phyloP scores from a whole-genome alignment of 352 stramenopile genomes.

The Globisporangium acanthophoron region DNA sequence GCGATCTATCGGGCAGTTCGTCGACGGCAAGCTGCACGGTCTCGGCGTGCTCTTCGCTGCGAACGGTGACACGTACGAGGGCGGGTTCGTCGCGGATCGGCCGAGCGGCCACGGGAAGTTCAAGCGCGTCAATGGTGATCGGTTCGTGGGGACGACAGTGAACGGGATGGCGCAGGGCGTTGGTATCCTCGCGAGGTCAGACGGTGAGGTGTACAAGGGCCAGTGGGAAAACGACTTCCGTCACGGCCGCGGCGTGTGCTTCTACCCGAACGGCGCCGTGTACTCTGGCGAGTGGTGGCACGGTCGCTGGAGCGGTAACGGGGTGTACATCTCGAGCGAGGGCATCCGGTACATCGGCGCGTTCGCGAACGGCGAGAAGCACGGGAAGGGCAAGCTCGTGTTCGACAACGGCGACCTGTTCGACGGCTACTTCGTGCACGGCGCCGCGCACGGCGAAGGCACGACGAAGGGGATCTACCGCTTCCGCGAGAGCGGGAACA shows the following conservation, averaged over 20 bases:
- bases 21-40: constrained; percentile 70
- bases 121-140: constrained; percentile 62
- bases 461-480: constrained; percentile 56
- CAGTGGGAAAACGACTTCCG: constrained; percentile 60
- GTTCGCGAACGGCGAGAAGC: constrained; percentile 49
- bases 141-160: constrained; percentile 60
- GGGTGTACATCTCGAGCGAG: constrained; percentile 62
- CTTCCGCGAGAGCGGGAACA: constrained; percentile 56
- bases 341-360: constrained; percentile 63
- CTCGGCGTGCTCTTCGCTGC: constrained; percentile 43
- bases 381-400: constrained; percentile 62
- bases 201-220: constrained; percentile 90
- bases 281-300: constrained; percentile 72
- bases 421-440: constrained; percentile 59
- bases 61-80: constrained; percentile 86
- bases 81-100: constrained; percentile 35
- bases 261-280: constrained; percentile 68
- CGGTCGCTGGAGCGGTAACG: constrained; percentile 44
- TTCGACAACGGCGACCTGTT: constrained; percentile 79
- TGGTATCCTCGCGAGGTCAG: constrained; percentile 63
- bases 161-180: constrained; percentile 66
- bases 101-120: constrained; percentile 61
- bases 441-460: constrained; percentile 39
- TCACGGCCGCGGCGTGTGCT: constrained; percentile 61
- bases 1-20: constrained; percentile 81